Base-by-base conservation (phyloP, 2,329 filamentous ascomycete species). In the Sporothrix luriei region DNA sequence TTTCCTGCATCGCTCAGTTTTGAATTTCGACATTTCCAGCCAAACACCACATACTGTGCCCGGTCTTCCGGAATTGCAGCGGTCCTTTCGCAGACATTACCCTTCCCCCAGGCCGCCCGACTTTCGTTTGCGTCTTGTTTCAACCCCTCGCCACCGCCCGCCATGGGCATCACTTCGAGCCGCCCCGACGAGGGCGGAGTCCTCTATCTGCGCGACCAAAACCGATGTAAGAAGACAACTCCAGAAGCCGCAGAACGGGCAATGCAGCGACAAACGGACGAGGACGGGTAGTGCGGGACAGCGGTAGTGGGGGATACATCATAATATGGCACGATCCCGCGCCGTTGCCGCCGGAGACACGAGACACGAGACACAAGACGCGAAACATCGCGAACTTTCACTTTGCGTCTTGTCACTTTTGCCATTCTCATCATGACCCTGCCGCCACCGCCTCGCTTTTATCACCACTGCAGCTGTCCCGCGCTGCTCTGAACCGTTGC, bases 161-260 rank as follows among this genome's bases (percentile, higher is more conserved):
- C 81, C 79, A 99, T 99, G 95, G 95, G 95, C 78, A 93, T 91
- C 83, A 90, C 97, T 81, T 90, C 88, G 80, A 97, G 94, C 84
- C 91, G 89, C 81, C 89, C 90, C 76, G 94, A 97, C 76, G 94
- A 97, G 77, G 91, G 89, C 78, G 86, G 88, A 75, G 82, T 88
- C 76, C 83, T 98, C 78, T 96, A 91, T 79, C 84, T 98, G 78
- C 91, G 91, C 82, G 95, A 99, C 79, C 95, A 97, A 84, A 92
- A 88, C 79, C 89, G 93, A 85, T 88, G 95, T 98, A 85, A 78
- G 90, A 68, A 66, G 40, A 65, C 43, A 40, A 48, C 7, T 14
- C 61, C 26, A 19, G 57, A 62, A 61, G 29, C 16, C 4, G 19
- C 29, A n/a, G 54, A n/a, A 40, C 19, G 16, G 3, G 0, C 54